A percentile compares a stretch with the other conserved stretches of the same genome.
Evolutionary conservation across 768 basidiomycete species (phyloP).

Genomic region (Lanmaoa rubissima): DNA sequence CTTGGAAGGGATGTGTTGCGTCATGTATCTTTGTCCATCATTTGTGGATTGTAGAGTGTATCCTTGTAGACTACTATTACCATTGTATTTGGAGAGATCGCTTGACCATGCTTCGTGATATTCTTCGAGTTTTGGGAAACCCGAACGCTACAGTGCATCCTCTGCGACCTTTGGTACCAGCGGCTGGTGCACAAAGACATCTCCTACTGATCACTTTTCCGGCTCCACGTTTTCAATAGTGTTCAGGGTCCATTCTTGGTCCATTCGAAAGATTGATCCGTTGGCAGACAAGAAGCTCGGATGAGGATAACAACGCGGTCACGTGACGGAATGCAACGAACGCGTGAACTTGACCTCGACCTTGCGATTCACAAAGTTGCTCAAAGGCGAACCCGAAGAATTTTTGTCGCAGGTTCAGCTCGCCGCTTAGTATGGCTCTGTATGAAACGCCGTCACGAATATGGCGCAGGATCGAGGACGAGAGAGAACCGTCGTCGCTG

Average conservation of each 20-base stretch:
- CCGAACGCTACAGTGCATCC: not conserved
- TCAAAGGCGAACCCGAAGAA: not conserved
- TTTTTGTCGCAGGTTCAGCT: constrained; percentile 2
- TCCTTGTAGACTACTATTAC: not conserved
- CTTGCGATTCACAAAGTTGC: not conserved
- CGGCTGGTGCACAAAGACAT: not conserved
- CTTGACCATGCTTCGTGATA: not conserved
- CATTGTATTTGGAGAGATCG: not conserved
- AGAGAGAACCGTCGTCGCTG: constrained; percentile 76
- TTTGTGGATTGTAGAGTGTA: not conserved
- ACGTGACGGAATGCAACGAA: constrained; percentile 22
- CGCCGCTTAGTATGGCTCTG: constrained; percentile 39
- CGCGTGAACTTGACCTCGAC: constrained; percentile 12
- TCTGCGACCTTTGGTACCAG: too few relatives aligned
- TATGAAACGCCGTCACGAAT: constrained; percentile 83
- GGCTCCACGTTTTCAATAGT: not conserved
- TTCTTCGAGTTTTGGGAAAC: not conserved
- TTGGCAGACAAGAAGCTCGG: too few relatives aligned
- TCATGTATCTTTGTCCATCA: constrained; percentile 5
- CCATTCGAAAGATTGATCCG: too few relatives aligned
- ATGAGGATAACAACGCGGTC: constrained; percentile 15
- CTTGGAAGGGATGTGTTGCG: constrained; percentile 1
- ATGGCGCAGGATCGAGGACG: constrained; percentile 81
- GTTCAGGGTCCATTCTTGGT: not conserved
- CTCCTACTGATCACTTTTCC: not conserved